Conservation (phyloP, 805 yeast species). For the Torulaspora delbrueckii region DNA sequence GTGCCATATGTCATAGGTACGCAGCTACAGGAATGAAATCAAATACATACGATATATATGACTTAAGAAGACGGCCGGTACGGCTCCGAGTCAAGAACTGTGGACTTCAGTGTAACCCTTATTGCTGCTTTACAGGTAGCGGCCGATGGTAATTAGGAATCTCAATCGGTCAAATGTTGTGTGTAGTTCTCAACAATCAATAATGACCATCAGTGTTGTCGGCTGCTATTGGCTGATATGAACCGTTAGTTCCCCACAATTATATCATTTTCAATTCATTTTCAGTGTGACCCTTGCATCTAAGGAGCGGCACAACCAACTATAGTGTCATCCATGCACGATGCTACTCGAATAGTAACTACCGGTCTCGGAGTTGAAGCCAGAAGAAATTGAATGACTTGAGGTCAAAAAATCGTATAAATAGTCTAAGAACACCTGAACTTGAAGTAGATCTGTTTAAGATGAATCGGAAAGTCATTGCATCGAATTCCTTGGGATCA, state of each 20-base stretch:
- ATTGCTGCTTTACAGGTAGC: too few species aligned
- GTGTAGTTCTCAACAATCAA: too few species aligned
- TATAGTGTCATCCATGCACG: not conserved
- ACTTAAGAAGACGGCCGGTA: not conserved
- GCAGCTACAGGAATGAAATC: too few species aligned
- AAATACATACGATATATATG: not conserved
- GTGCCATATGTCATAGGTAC: constrained; percentile 5
- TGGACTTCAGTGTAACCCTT: too few species aligned
- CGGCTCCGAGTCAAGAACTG: too few species aligned
- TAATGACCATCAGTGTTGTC: too few species aligned
- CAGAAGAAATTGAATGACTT: not conserved
- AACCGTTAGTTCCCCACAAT: not conserved
- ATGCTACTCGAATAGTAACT: not conserved
- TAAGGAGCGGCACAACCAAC: not conserved
- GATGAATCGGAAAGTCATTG: not conserved
- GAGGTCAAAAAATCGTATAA: not conserved
- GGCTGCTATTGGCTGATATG: too few species aligned
- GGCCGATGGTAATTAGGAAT: too few species aligned
- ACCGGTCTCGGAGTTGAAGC: not conserved
- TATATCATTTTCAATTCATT: not conserved
- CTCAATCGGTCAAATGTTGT: too few species aligned
- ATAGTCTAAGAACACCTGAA: not conserved
- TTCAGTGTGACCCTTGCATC: not conserved
- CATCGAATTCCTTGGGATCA: not conserved
- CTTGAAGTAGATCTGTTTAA: not conserved